Base-by-base conservation (phyloP, 495 filamentous ascomycete species). In the Elaphomyces granulatus region DNA sequence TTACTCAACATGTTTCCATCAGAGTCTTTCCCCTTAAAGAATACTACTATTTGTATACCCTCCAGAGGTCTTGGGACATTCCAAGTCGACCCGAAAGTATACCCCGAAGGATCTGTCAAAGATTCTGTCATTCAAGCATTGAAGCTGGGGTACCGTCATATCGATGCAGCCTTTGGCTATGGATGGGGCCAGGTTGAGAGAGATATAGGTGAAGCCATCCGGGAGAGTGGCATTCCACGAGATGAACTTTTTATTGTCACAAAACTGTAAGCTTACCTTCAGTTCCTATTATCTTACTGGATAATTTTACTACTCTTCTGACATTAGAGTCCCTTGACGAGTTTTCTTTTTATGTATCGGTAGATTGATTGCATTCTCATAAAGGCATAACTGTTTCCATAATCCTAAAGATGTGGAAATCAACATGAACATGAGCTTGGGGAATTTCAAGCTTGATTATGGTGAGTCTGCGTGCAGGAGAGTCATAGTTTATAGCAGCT, bases 151-250 rank as follows among this genome's bases (percentile, higher is more conserved):
- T 87, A 83, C 51, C 61, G 64, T 37, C 80, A 81, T 37, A 58
- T 90, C 41, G 83, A 90, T 56, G 78, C 75, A 16, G 83, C 83
- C 0, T 68, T 70, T 6, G 66, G 59, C 32, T 88, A 90, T 52
- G 40, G 33, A 16, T 35, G 8, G 33, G 15, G 15, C 9, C 33
- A 15, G 19, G 19, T 35, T 35, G 80, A 84, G 45, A 43, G 50
- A 2, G 65, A 79, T 47, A 77, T 83, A 43, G 80, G 79, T 9
- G 60, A 71, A 31, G 80, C 79, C 0, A 57, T 80, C 15, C 67
- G 64, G 21, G 42, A 68, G 28, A 70, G 67, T n/a, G 62, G 64
- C 1, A 36, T 82, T 9, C 58, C 66, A 3, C 71, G 80, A 41
- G 53, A 59, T 4, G 58, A 79, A 26, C 49, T 84, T 33, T 84